Conservation (phyloP, 2,329 filamentous ascomycete genomes). For the Talaromyces sp. region DNA sequence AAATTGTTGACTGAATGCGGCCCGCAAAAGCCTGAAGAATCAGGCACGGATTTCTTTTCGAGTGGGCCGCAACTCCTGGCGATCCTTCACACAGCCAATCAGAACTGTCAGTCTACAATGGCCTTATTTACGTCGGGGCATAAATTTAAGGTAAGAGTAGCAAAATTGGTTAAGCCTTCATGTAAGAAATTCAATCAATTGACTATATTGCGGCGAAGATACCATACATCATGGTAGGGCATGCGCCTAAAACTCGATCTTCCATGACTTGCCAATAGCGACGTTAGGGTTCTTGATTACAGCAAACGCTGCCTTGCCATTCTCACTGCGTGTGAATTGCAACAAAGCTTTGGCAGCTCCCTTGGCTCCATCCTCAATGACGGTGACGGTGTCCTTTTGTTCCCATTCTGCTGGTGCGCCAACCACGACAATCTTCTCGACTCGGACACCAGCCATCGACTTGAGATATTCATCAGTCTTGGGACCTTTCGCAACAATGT, state of each 20-base stretch:
- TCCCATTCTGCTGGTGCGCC: conserved; percentile 73
- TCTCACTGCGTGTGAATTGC: conserved; percentile 53
- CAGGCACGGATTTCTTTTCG: background rate
- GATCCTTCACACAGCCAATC: background rate
- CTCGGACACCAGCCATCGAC: conserved; percentile 69
- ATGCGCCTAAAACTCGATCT: conserved; percentile 51
- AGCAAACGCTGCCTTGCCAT: conserved; percentile 59
- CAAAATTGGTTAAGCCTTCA: too few relatives aligned
- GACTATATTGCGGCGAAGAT: background rate
- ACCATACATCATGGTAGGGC: background rate
- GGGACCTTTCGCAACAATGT: conserved; percentile 60
- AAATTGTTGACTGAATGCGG: background rate
- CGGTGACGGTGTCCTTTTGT: conserved; percentile 55
- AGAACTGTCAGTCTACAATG: background rate
- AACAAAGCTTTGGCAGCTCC: conserved; percentile 52
- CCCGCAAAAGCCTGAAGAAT: background rate
- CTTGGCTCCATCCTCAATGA: conserved; percentile 47
- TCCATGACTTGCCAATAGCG: conserved; percentile 63
- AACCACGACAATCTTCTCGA: conserved; percentile 82
- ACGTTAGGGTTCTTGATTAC: conserved; percentile 63
- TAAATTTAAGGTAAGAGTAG: too few relatives aligned
- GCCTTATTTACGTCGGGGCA: too few relatives aligned
- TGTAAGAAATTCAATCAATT: too few relatives aligned
- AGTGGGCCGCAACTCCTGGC: conserved; percentile 7
- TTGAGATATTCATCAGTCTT: conserved; percentile 73